A percentile compares a stretch with the other conserved stretches of the same genome.
These are phyloP conservation scores for Sporothrix brasiliensis DNA, from an alignment of 2,329 filamentous ascomycete genomes.

Conservation along the genomic window DNA sequence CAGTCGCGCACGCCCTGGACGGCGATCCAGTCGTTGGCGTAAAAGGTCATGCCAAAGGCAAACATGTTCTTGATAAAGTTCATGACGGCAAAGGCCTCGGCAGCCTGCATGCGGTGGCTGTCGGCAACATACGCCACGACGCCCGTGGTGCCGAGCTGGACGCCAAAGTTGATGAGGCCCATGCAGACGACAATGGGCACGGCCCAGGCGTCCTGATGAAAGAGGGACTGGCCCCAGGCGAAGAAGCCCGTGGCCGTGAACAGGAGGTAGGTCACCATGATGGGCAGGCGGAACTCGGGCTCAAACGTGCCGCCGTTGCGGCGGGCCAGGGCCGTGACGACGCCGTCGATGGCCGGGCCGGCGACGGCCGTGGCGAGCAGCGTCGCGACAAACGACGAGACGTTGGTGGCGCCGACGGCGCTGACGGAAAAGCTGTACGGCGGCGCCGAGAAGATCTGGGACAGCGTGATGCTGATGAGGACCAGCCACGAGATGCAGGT, in stretches of 20 bases:
- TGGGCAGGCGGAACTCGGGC: conserved; percentile 47
- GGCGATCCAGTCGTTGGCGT: conserved; percentile 47
- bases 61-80: conserved; percentile 48
- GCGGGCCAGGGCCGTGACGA: conserved; percentile 43
- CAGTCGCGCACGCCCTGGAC: conserved; percentile 44
- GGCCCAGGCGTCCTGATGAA: conserved; percentile 39
- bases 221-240: conserved; percentile 40
- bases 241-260: conserved; percentile 47
- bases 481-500: conserved; percentile 44
- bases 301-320: conserved; percentile 45
- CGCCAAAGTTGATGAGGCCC: conserved; percentile 42
- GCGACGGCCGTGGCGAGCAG: conserved; percentile 43
- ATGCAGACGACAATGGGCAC: conserved; percentile 44
- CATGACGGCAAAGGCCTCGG: conserved; percentile 46
- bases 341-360: conserved; percentile 44
- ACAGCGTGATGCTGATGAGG: conserved; percentile 42
- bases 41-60: conserved; percentile 47
- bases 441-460: conserved; percentile 45
- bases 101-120: conserved; percentile 46
- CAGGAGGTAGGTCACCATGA: conserved; percentile 43
- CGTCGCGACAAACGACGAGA: conserved; percentile 43
- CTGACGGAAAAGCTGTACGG: conserved; percentile 46
- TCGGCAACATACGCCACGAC: conserved; percentile 47
- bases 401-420: conserved; percentile 43
- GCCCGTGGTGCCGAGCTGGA: conserved; percentile 45